phyloP scores from a whole-genome alignment of 2,329 filamentous ascomycete species.

The Cladosporium sp. region DNA sequence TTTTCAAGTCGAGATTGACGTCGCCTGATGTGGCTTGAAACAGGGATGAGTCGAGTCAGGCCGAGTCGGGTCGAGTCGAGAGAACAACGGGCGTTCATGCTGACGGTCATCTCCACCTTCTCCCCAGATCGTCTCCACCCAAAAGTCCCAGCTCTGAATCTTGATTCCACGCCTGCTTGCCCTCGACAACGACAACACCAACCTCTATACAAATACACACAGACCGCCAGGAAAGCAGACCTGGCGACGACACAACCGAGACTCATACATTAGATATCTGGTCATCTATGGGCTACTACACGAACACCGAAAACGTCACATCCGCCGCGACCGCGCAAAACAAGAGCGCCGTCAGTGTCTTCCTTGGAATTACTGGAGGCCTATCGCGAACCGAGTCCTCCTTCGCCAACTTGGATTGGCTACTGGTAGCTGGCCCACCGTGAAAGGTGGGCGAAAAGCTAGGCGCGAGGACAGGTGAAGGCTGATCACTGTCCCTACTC shows the following conservation, averaged over 20 bases:
- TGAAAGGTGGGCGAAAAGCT: conserved; percentile 50
- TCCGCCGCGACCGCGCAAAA: conserved; percentile 3
- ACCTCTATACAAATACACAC: background rate
- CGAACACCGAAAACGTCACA: conserved; percentile 8
- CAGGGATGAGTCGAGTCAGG: background rate
- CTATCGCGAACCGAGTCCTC: conserved; percentile 41
- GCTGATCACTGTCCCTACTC: background rate
- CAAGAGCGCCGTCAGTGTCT: conserved; percentile 9
- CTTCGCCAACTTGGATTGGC: conserved; percentile 46
- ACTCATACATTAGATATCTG: background rate
- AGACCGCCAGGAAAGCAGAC: background rate
- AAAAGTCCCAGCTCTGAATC: conserved; percentile 5
- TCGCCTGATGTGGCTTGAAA: background rate
- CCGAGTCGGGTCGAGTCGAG: background rate
- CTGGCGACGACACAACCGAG: background rate
- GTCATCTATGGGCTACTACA: conserved; percentile 13
- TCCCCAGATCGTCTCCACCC: background rate
- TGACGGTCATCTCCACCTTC: conserved; percentile 1
- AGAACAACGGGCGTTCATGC: background rate
- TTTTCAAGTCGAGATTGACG: background rate
- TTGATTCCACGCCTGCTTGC: background rate
- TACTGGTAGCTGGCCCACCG: conserved; percentile 49
- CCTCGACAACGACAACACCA: background rate
- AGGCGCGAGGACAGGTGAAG: conserved; percentile 13
- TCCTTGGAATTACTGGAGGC: conserved; percentile 16